A percentile compares a stretch with the other conserved stretches of the same genome.
Conservation (phyloP, 208 protist species). For the Angomonas ambiguus region DNA sequence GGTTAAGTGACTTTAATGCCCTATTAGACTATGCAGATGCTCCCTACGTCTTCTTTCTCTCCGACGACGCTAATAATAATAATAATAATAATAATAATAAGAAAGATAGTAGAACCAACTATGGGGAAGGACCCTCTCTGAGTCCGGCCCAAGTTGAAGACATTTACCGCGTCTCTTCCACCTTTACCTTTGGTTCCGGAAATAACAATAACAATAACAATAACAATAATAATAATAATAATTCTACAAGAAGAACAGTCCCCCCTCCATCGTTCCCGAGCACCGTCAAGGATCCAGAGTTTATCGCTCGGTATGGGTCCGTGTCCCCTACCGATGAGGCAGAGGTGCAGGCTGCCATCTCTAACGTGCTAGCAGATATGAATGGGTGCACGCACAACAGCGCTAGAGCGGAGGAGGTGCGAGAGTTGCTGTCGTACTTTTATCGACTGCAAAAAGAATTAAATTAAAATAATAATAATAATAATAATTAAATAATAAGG, state of each 20-base stretch:
- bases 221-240: constrained; percentile 5
- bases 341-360: constrained; percentile 13
- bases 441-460: constrained; percentile 24
- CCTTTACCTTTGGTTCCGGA: too few relatives aligned
- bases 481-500: too few relatives aligned
- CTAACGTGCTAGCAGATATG: constrained; percentile 36
- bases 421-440: constrained; percentile 73
- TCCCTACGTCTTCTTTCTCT: background rate
- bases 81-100: constrained; percentile 4
- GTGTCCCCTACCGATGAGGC: constrained; percentile 21
- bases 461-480: too few relatives aligned
- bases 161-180: too few relatives aligned
- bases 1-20: background rate
- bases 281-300: background rate
- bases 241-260: background rate
- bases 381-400: constrained; percentile 49
- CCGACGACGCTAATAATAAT: constrained; percentile 1
- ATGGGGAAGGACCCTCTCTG: too few relatives aligned
- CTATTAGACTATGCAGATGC: too few relatives aligned
- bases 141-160: too few relatives aligned
- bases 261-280: too few relatives aligned
- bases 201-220: constrained; percentile 1
- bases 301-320: constrained; percentile 22
- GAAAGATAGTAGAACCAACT: background rate
- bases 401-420: constrained; percentile 44